These are phyloP conservation scores for Trametes cingulata DNA, from an alignment of 768 basidiomycete genomes.

Conservation along the genomic window DNA sequence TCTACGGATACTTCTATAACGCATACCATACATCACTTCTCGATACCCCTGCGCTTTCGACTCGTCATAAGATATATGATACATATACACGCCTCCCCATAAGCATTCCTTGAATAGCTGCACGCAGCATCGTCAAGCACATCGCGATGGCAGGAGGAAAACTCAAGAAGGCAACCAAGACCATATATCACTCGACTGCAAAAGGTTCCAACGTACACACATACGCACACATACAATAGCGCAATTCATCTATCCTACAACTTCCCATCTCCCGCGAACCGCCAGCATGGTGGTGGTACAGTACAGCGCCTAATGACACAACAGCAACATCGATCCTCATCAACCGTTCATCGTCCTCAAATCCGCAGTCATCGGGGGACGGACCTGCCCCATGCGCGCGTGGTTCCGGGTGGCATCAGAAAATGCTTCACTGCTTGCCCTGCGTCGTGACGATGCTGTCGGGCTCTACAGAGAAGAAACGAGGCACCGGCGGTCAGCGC, in stretches of 20 bases:
- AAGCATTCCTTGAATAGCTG: too few relatives aligned
- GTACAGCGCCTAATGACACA: neutral
- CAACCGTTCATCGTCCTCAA: neutral
- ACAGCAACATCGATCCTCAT: neutral
- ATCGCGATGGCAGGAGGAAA: neutral
- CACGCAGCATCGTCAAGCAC: too few relatives aligned
- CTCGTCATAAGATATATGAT: too few relatives aligned
- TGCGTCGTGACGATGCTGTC: slow-evolving; percentile 46
- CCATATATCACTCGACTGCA: slow-evolving; percentile 6
- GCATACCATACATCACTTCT: neutral
- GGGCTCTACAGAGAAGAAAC: slow-evolving; percentile 36
- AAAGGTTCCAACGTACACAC: slow-evolving; percentile 1
- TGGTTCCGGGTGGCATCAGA: neutral
- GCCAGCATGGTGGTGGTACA: neutral
- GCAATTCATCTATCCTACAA: neutral
- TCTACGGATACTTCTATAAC: neutral
- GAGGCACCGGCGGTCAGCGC: slow-evolving; percentile 16
- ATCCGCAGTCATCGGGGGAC: too few relatives aligned
- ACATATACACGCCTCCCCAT: too few relatives aligned
- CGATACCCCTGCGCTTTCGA: slow-evolving; percentile 1
- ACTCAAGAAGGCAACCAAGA: neutral
- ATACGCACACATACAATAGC: neutral
- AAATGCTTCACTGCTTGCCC: neutral
- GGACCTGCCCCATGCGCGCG: too few relatives aligned
- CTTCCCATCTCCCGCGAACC: neutral